phyloP scores from a whole-genome alignment of 306 rosid genomes.

The Trichosanthes truncata region DNA sequence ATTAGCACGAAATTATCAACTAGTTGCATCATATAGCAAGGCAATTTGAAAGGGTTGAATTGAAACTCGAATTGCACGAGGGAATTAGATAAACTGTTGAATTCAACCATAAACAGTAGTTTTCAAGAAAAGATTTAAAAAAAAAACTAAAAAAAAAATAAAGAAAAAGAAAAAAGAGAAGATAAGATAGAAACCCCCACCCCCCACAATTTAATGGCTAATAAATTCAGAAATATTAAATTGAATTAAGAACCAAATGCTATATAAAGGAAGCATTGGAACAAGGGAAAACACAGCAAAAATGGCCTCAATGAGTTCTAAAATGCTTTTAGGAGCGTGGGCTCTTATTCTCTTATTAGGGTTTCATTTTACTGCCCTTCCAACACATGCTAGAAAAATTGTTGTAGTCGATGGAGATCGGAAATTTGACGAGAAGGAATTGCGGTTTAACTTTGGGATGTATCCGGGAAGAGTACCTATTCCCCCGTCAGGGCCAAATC shows the following conservation, averaged over 20 bases:
- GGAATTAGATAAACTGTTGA: too few species aligned
- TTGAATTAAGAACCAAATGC: not conserved
- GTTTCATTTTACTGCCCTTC: not conserved
- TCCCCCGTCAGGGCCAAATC: not conserved
- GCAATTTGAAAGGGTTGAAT: too few species aligned
- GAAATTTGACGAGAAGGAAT: not conserved
- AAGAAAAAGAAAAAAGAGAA: too few species aligned
- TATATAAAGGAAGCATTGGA: not conserved
- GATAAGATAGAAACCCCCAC: too few species aligned
- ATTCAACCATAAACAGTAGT: too few species aligned
- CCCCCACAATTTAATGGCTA: not conserved
- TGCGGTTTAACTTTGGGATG: not conserved
- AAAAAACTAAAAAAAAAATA: too few species aligned
- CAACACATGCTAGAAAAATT: not conserved
- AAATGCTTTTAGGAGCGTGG: not conserved
- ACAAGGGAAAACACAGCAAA: not conserved
- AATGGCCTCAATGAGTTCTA: not conserved
- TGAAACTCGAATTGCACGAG: too few species aligned
- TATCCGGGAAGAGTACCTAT: not conserved
- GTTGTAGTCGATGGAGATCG: not conserved
- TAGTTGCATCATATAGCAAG: too few species aligned
- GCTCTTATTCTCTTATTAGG: not conserved
- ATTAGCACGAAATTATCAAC: too few species aligned
- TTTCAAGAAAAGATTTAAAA: too few species aligned
- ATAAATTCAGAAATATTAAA: not conserved